Base-by-base conservation (phyloP, 805 yeast genomes). In the Metschnikowia chrysomelidarum region DNA sequence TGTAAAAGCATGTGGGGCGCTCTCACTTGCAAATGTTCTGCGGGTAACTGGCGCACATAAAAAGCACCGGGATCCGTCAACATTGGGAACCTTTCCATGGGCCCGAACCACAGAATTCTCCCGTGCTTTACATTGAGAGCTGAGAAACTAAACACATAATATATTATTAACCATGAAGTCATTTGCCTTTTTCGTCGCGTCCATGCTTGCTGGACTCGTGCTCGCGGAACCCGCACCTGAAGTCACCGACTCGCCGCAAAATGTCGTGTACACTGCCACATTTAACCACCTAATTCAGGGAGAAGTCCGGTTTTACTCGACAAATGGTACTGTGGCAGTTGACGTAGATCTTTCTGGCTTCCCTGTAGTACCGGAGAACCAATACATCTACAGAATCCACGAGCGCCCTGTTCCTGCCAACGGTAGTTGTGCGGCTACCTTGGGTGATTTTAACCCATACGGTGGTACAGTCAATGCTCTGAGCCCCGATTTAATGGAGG, bases 381-480 rank as follows among this genome's bases (percentile, higher is more conserved):
- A 68, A 24, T 66, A 62, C 56, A 35, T 53, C 28, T 82, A 82
- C 55, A 87, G 80, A 52, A 75, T 82, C 40, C 86, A 82, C 53
- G 78, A 78, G 18, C 46, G 56, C 7, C 66, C 77, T 2, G 75
- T 81, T 41, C 75, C 76, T 12, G 50, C 52, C 12, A 56, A 59
- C 33, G 69, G 68, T 7, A 53, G 57, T 34, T 81, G 87, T 57
- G 74, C 70, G 20, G 65, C 62, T 9, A 70, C 76, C 16, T 79
- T 78, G 11, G 33, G 24, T 9, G 80, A 77, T 47, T 76, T 82
- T 40, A 80, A 82, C 50, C 88, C 88, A 4, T 80, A 72, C 52
- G 53, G 27, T 12, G 80, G 85, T 5, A 18, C 9, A 11, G 59
- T 72, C 6, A 56, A 67, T 14, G 68, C 64, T 29, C 79, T 85